A percentile compares a stretch with the other conserved stretches of the same genome.
These are phyloP conservation scores for Micromonas commoda DNA, from an alignment of 139 green algal species.

Conservation along the genomic window DNA sequence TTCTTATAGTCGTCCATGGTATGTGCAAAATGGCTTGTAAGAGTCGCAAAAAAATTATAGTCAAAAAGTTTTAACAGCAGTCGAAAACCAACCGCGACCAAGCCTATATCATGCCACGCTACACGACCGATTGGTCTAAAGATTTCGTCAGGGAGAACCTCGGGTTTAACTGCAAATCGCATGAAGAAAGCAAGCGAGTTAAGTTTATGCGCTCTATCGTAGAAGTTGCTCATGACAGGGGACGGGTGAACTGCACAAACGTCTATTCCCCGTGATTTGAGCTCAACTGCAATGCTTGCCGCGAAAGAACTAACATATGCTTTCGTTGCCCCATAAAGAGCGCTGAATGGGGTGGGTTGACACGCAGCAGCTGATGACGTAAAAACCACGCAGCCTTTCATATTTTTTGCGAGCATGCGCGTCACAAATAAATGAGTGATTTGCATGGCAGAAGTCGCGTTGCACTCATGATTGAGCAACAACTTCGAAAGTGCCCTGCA, in stretches of 20 bases:
- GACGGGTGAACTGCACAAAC: constrained; percentile 89
- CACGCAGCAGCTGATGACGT: constrained; percentile 75
- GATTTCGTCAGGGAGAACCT: constrained; percentile 77
- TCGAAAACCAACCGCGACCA: constrained; percentile 72
- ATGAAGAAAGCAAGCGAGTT: constrained; percentile 87
- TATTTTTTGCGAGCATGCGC: constrained; percentile 65
- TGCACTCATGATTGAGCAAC: constrained; percentile 84
- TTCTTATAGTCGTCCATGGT: constrained; percentile 73
- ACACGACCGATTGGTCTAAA: constrained; percentile 65
- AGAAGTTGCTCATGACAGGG: constrained; percentile 78
- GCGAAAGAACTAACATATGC: constrained; percentile 81
- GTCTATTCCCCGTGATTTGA: constrained; percentile 81
- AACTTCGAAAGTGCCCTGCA: background rate
- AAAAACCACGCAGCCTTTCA: constrained; percentile 81
- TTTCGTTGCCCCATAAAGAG: constrained; percentile 36
- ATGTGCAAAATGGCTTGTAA: constrained; percentile 52
- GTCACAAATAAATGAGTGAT: constrained; percentile 87
- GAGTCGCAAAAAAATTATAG: constrained; percentile 68
- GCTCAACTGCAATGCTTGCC: constrained; percentile 73
- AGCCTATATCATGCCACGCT: constrained; percentile 79
- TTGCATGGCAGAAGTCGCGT: constrained; percentile 67
- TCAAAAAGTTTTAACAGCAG: constrained; percentile 70
- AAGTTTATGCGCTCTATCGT: constrained; percentile 62
- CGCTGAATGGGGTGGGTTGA: constrained; percentile 74
- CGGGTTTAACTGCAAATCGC: constrained; percentile 69